A percentile compares a stretch with the other conserved stretches of the same genome.
Evolutionary conservation across 1,284 basidiomycete species (phyloP).

Genomic region (Naganishia sp.): DNA sequence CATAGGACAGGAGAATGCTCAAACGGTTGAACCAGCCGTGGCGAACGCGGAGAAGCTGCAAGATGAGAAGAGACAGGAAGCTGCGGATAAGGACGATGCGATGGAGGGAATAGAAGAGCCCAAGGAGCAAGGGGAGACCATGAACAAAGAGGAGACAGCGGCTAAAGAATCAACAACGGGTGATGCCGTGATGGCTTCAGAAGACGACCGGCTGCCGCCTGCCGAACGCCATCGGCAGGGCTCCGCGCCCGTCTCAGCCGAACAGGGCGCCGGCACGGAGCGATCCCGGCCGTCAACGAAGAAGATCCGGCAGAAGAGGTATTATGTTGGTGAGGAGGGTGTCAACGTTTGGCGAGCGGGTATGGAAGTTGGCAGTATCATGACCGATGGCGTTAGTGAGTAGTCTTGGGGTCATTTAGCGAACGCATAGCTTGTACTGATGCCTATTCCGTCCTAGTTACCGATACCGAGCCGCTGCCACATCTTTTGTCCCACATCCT

Average conservation of each 20-base stretch:
- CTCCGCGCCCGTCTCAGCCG: background rate
- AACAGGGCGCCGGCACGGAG: constrained; percentile 31
- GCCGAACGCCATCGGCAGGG: constrained; percentile 59
- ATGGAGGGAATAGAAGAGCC: constrained; percentile 21
- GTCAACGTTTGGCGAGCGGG: constrained; percentile 86
- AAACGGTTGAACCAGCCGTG: background rate
- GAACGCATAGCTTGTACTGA: background rate
- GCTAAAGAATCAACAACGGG: background rate
- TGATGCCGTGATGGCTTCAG: background rate
- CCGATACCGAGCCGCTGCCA: constrained; percentile 74
- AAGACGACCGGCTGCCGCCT: constrained; percentile 11
- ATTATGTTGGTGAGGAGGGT: constrained; percentile 86
- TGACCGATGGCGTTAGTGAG: constrained; percentile 82
- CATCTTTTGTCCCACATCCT: constrained; percentile 75
- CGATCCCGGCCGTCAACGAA: constrained; percentile 40
- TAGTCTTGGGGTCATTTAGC: constrained; percentile 33
- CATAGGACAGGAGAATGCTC: constrained; percentile 48
- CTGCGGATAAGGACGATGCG: constrained; percentile 1
- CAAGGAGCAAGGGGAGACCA: background rate
- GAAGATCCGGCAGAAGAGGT: constrained; percentile 60
- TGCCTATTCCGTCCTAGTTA: constrained; percentile 58
- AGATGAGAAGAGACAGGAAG: constrained; percentile 14
- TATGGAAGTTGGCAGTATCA: constrained; percentile 83
- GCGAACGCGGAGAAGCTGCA: background rate
- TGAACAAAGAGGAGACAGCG: background rate